phyloP scores from a whole-genome alignment of 768 basidiomycete genomes.

The Lentinula aciculospora region DNA sequence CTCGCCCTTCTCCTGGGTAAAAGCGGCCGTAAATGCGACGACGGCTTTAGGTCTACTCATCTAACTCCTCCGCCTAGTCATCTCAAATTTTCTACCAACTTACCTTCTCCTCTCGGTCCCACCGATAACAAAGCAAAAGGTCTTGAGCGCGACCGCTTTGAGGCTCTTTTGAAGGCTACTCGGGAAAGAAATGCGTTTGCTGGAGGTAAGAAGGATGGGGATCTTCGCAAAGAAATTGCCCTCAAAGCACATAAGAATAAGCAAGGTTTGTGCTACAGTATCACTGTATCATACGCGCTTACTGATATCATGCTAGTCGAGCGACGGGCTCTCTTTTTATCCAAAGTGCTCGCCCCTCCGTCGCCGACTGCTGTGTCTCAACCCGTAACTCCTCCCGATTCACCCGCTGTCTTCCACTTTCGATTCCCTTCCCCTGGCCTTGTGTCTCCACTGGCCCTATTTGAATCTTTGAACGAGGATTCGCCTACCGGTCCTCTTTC shows the following conservation, averaged over 20 bases:
- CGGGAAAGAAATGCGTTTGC: slow-evolving; percentile 46
- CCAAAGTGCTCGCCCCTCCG: slow-evolving; percentile 64
- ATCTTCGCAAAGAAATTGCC: slow-evolving; percentile 72
- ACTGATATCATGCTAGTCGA: slow-evolving; percentile 40
- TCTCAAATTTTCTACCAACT: slow-evolving; percentile 32
- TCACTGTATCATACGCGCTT: slow-evolving; percentile 1
- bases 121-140: slow-evolving; percentile 38
- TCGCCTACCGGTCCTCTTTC: slow-evolving; percentile 18
- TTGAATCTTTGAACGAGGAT: slow-evolving; percentile 42
- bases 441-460: slow-evolving; percentile 55
- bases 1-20: slow-evolving; percentile 49
- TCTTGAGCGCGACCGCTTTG: slow-evolving; percentile 58
- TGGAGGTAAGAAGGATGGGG: slow-evolving; percentile 40
- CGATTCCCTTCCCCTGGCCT: slow-evolving; percentile 65
- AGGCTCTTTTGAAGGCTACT: slow-evolving; percentile 55
- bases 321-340: slow-evolving; percentile 70
- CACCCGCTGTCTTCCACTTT: slow-evolving; percentile 64
- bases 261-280: slow-evolving; percentile 47
- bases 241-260: slow-evolving; percentile 68
- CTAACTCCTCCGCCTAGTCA: slow-evolving; percentile 51
- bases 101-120: slow-evolving; percentile 47
- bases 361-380: slow-evolving; percentile 50
- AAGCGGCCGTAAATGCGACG: slow-evolving; percentile 22
- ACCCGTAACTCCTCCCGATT: slow-evolving; percentile 66
- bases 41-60: slow-evolving; percentile 52